Evolutionary conservation across 192 early-diverging fungal species (phyloP).

Genomic region (Spizellomyces punctatus): DNA sequence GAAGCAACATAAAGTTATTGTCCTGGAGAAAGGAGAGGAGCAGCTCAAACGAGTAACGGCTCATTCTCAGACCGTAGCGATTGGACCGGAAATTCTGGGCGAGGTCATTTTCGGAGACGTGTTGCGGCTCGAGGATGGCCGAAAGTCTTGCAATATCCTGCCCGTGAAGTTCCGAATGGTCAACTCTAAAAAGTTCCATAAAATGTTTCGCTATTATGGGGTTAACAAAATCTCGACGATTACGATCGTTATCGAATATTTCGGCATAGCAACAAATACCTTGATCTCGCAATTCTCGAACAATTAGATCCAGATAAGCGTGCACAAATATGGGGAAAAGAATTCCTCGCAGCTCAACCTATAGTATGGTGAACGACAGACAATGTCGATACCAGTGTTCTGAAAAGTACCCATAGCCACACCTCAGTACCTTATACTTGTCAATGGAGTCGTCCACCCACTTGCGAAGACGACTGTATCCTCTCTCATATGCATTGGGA

Average conservation of each 20-base stretch:
- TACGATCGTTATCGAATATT: background rate
- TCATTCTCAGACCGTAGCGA: slow-evolving; percentile 86
- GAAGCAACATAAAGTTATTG: slow-evolving; percentile 83
- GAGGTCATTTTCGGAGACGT: slow-evolving; percentile 80
- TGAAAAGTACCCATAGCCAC: background rate
- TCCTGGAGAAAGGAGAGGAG: slow-evolving; percentile 91
- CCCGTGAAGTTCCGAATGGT: slow-evolving; percentile 78
- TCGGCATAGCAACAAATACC: slow-evolving; percentile 12
- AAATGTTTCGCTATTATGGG: slow-evolving; percentile 66
- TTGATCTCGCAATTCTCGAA: slow-evolving; percentile 56
- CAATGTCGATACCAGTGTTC: background rate
- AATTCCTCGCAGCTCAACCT: slow-evolving; percentile 82
- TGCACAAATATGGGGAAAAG: slow-evolving; percentile 93
- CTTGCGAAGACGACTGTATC: slow-evolving; percentile 74
- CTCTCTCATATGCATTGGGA: slow-evolving; percentile 79
- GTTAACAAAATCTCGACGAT: background rate
- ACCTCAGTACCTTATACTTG: slow-evolving; percentile 75
- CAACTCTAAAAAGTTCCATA: slow-evolving; percentile 71
- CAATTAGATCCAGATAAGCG: slow-evolving; percentile 84
- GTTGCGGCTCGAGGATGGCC: slow-evolving; percentile 71
- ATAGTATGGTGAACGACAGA: background rate
- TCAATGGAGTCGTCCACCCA: slow-evolving; percentile 97
- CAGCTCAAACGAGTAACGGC: slow-evolving; percentile 84
- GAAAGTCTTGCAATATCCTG: slow-evolving; percentile 70
- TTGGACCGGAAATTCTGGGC: slow-evolving; percentile 77